phyloP scores from a whole-genome alignment of 2,329 filamentous ascomycete genomes.

The Nectriaceae sp. region DNA sequence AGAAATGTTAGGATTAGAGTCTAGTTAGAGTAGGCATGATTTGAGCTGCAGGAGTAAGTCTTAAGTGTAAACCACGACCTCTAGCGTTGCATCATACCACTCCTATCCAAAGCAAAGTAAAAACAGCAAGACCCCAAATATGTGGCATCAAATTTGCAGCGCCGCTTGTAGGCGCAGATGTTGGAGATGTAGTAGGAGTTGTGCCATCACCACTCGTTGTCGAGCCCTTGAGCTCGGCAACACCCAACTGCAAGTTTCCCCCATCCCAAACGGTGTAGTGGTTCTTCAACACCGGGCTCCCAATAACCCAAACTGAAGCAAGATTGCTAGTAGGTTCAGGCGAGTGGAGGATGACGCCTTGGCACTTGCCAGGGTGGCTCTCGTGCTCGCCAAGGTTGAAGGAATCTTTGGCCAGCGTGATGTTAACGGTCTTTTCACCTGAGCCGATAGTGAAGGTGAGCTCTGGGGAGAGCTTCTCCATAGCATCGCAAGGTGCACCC shows the following conservation, averaged over 20 bases:
- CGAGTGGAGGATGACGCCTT: constrained; percentile 32
- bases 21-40: no score
- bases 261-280: constrained; percentile 41
- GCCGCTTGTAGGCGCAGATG: not conserved
- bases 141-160: constrained; percentile 1
- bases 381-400: constrained; percentile 37
- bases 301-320: constrained; percentile 32
- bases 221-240: constrained; percentile 16
- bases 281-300: constrained; percentile 34
- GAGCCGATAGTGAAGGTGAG: constrained; percentile 33
- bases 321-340: constrained; percentile 10
- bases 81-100: no score
- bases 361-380: constrained; percentile 26
- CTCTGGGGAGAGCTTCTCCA: constrained; percentile 29
- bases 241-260: constrained; percentile 26
- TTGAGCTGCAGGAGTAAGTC: no score
- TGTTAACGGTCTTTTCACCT: constrained; percentile 20
- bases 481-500: constrained; percentile 34
- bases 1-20: no score
- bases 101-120: no score
- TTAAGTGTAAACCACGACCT: no score
- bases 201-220: not conserved
- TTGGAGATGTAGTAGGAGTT: constrained; percentile 1
- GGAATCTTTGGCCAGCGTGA: constrained; percentile 29
- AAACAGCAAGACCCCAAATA: no score